Evolutionary conservation across 805 yeast genomes (phyloP), one percentile per base, ranked within the genome.

Genomic region (Cephaloascus fragrans): DNA sequence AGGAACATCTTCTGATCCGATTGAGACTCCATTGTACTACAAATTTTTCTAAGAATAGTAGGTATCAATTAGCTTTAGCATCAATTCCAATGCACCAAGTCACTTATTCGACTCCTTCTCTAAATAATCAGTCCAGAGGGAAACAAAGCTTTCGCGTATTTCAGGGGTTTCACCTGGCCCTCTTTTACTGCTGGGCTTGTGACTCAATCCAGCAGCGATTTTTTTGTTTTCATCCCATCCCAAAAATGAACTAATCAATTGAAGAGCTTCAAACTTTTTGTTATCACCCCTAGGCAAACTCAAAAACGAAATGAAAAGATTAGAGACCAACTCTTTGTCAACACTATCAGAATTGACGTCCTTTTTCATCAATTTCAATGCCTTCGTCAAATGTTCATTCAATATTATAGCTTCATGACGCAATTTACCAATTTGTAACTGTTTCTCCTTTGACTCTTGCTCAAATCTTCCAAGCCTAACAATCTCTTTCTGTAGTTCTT

Each of bases 331-430:
- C 56, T 89, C 96, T 53, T 83, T 81, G 56, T 90, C 97, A 2
- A 90, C 87, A 6, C 81, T 72, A 37, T 80, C 84, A 5, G 87
- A 76, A 31, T 78, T 77, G 32, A 84, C 76, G 38, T 81, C 83
- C 52, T 80, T 80, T 50, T 88, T 86, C 42, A 93, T 73, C 71
- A 90, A 68, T 19, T 86, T 77, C 44, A 90, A 62, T 1, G 97
- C 95, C 52, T 93, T 90, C n/a, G 96, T 88, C 39, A 93, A 63
- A 61, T 93, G 97, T 54, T 93, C 98, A 56, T 93, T 93, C 41
- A 90, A 63, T 19, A 86, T 85, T 8, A 93, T 90, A 2, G 95
- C 90, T 57, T 93, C 98, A 56, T 90, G 97, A 39, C 97, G 75
- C 37, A 93, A 70, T 55, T 90, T 93, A 2, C 97, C 97, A 38